Conservation (phyloP, 139 green algal species). For the Tetradesmus obliquus region DNA sequence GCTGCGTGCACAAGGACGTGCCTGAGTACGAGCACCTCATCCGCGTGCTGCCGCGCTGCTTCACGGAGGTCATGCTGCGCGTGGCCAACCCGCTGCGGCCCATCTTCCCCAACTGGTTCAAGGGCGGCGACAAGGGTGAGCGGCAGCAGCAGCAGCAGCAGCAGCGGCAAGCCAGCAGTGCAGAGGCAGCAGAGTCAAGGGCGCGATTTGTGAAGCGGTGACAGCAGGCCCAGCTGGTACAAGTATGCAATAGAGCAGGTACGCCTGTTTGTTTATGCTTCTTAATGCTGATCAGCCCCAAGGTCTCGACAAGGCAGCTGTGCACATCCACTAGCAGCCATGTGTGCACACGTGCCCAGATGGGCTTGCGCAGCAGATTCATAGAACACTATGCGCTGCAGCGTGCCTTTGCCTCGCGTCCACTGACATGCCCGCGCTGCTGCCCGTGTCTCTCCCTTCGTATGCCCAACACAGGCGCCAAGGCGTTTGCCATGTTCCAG, state of each 20-base stretch:
- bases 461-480: constrained; percentile 34
- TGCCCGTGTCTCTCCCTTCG: neutral
- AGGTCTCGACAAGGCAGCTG: too few relatives aligned
- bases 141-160: neutral
- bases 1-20: constrained; percentile 42
- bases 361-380: too few relatives aligned
- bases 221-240: neutral
- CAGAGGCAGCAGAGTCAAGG: neutral
- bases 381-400: neutral
- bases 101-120: constrained; percentile 43
- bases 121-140: constrained; percentile 55
- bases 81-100: constrained; percentile 47
- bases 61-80: constrained; percentile 65
- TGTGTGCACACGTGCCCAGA: too few relatives aligned
- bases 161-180: neutral
- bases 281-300: neutral
- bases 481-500: constrained; percentile 61
- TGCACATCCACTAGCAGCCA: too few relatives aligned
- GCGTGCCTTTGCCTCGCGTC: neutral
- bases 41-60: constrained; percentile 63
- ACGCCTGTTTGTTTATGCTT: neutral
- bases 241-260: neutral
- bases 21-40: constrained; percentile 58
- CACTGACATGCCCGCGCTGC: neutral
- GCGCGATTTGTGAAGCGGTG: neutral